These are phyloP conservation scores for Chlorella sp. DNA, from an alignment of 139 green algal genomes.

Conservation along the genomic window DNA sequence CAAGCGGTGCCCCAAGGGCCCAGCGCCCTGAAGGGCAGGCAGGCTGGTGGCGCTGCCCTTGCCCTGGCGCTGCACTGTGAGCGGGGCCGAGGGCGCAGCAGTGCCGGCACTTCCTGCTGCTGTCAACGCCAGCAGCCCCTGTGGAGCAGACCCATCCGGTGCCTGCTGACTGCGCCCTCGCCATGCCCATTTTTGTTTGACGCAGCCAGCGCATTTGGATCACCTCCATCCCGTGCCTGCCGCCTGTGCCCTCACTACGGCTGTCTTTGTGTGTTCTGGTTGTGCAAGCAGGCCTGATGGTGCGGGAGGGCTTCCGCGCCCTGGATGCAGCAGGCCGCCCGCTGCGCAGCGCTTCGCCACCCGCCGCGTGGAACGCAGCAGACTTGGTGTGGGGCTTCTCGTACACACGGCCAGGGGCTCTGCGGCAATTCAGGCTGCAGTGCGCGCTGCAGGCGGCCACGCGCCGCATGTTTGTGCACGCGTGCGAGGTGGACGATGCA, in stretches of 20 bases:
- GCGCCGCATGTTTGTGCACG: constrained; percentile 45
- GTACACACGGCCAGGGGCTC: not conserved
- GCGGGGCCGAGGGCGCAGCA: no score
- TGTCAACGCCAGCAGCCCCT: no score
- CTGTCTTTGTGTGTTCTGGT: no score
- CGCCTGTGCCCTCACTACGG: no score
- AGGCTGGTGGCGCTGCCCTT: not conserved
- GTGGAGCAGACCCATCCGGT: no score
- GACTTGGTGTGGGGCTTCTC: not conserved
- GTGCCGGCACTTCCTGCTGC: no score
- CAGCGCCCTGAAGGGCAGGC: not conserved
- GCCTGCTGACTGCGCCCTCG: no score
- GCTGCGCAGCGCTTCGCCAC: not conserved
- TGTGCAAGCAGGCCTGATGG: constrained; percentile 25
- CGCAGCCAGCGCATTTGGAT: no score
- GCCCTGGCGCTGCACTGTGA: not conserved
- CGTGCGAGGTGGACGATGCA: constrained; percentile 26
- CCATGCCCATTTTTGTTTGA: no score
- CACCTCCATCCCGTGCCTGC: no score
- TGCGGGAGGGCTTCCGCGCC: not conserved
- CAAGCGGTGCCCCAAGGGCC: not conserved
- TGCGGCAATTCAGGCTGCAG: constrained; percentile 35
- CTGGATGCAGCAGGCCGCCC: not conserved
- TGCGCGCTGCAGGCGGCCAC: constrained; percentile 51
- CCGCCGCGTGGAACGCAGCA: not conserved